These are phyloP conservation scores for Hemileccinum impolitum DNA, from an alignment of 768 basidiomycete genomes.

Conservation along the genomic window DNA sequence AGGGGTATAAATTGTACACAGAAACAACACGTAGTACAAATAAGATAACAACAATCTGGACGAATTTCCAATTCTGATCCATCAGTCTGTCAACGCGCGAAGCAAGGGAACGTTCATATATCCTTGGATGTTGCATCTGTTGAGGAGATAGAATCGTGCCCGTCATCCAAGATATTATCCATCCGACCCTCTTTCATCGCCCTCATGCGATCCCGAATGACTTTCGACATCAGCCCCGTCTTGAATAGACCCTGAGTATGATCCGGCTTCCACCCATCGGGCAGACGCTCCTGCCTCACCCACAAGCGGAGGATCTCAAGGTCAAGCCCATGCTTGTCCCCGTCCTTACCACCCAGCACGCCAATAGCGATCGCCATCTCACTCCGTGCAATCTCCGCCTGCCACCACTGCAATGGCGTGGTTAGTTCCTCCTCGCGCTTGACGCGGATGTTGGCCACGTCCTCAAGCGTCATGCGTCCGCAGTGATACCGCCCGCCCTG, in stretches of 20 bases:
- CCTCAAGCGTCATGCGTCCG: conserved; percentile 26
- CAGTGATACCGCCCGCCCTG: conserved; percentile 33
- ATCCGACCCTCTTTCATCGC: conserved; percentile 17
- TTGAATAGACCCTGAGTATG: conserved; percentile 30
- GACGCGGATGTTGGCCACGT: conserved; percentile 48
- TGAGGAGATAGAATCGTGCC: not conserved
- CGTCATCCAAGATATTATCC: conserved; percentile 19
- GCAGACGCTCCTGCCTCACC: conserved; percentile 53
- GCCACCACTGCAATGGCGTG: conserved; percentile 37
- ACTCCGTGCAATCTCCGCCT: conserved; percentile 60
- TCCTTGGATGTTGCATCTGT: not conserved
- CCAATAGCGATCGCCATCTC: conserved; percentile 65
- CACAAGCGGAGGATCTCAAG: conserved; percentile 47
- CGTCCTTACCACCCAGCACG: conserved; percentile 36
- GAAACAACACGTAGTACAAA: not conserved
- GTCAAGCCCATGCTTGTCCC: conserved; percentile 41
- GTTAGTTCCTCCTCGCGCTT: conserved; percentile 44
- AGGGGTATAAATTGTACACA: not conserved
- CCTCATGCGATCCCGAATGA: conserved; percentile 28
- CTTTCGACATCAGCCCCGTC: conserved; percentile 24
- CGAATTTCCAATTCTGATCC: not conserved
- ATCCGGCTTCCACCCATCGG: conserved; percentile 36
- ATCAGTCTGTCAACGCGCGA: not conserved
- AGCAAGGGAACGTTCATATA: not conserved
- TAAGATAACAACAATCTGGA: not conserved